Base-by-base conservation (phyloP, 2,329 filamentous ascomycete species). In the Cladosporium velox region DNA sequence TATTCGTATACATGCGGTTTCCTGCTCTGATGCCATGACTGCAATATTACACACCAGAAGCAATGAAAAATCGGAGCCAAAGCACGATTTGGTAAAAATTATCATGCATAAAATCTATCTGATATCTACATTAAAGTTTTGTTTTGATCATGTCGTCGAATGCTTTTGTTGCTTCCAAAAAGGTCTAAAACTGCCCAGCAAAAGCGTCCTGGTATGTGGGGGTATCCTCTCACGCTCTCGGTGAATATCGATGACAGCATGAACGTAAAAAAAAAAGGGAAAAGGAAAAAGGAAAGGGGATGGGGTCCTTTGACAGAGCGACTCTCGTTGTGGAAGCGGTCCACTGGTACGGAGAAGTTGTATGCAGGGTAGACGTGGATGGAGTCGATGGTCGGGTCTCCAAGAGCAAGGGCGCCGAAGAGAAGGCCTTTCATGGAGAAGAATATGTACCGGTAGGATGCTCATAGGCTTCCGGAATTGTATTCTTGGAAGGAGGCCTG, bases 281-380 rank as follows among this genome's bases (percentile, higher is more conserved):
- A 41, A 47, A 15, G 41, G n/a, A 47, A 24, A 47, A 11, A 1
- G 41, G 14, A 35, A 35, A 15, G 11, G 34, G 2, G n/a, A 47
- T 47, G 3, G 21, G 4, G 41, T 7, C n/a, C 2, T 12, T 21
- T n/a, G n/a, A 21, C n/a, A 24, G 8, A 96, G 59, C 83, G 81
- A 2, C 87, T 86, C 64, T 93, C 89, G 73, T 94, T 92, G 78
- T 91, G 91, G 79, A 95, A 96, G 75, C 95, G 91, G 77, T 96
- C 92, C 38, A 96, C 82, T 0, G 86, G 86, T 1, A 86, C 82
- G 0, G 83, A 82, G 66, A 88, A 74, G 69, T 84, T 86, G 73
- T 85, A 74, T 30, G 77, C 80, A 2, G 83, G 79, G 70, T 84
- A 86, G 11, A 14, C 11, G 34, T 35, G 3, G 12, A 12, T 3